A percentile compares a stretch with the other conserved stretches of the same genome.
Conservation (phyloP, 495 filamentous ascomycete species). For the Penicillium cosmopolitanum region DNA sequence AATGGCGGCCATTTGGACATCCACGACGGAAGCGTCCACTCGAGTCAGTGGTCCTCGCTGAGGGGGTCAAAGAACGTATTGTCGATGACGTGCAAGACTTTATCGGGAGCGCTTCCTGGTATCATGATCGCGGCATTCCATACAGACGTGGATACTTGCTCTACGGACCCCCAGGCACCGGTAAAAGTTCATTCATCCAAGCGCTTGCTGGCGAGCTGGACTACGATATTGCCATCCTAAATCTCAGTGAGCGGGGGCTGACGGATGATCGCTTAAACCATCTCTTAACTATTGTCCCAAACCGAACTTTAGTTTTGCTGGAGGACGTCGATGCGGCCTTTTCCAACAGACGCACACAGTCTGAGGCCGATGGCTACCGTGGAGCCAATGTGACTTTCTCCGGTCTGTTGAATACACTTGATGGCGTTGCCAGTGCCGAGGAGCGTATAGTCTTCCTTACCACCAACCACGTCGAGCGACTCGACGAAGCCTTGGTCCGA, state of each 20-base stretch:
- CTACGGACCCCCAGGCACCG: slow-evolving; percentile 91
- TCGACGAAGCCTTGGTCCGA: slow-evolving; percentile 86
- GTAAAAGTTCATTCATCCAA: slow-evolving; percentile 96
- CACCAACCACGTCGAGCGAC: slow-evolving; percentile 87
- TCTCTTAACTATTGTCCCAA: slow-evolving; percentile 84
- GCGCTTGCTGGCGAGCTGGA: slow-evolving; percentile 89
- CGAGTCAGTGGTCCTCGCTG: slow-evolving; percentile 83
- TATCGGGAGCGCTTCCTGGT: slow-evolving; percentile 78
- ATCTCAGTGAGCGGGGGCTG: slow-evolving; percentile 88
- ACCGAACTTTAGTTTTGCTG: slow-evolving; percentile 81
- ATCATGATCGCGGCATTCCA: slow-evolving; percentile 91
- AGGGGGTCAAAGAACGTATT: slow-evolving; percentile 84
- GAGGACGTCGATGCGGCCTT: slow-evolving; percentile 98
- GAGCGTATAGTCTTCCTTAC: slow-evolving; percentile 93
- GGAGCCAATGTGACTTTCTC: slow-evolving; percentile 95
- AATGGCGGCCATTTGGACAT: slow-evolving; percentile 85
- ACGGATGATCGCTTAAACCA: slow-evolving; percentile 92
- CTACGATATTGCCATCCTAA: slow-evolving; percentile 92
- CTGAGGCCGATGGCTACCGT: slow-evolving; percentile 81
- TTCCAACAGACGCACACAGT: slow-evolving; percentile 69
- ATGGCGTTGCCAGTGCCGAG: slow-evolving; percentile 94
- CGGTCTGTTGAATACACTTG: slow-evolving; percentile 88
- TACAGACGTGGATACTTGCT: slow-evolving; percentile 93
- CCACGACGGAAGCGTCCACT: slow-evolving; percentile 86
- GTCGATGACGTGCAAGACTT: slow-evolving; percentile 86